Evolutionary conservation across 2,329 filamentous ascomycete genomes (phyloP).

Genomic region (Drechslera avenae): DNA sequence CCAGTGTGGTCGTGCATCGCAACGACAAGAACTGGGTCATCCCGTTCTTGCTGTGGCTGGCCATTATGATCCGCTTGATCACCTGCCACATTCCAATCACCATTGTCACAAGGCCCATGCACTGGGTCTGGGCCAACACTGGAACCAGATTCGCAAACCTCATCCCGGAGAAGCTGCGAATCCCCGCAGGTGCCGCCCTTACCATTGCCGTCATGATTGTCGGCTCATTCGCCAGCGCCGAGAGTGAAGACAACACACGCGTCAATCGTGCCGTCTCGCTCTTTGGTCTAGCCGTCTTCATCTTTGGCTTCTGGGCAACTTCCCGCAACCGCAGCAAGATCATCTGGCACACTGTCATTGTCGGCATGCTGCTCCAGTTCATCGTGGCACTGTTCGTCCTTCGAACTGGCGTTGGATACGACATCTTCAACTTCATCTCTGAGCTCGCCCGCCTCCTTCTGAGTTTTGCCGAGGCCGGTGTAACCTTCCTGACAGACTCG

Average conservation of each 20-base stretch:
- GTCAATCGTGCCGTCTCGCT: constrained; percentile 80
- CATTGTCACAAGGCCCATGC: constrained; percentile 69
- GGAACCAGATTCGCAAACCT: constrained; percentile 62
- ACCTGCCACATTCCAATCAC: constrained; percentile 74
- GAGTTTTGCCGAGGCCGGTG: constrained; percentile 74
- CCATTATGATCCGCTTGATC: constrained; percentile 73
- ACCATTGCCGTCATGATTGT: constrained; percentile 76
- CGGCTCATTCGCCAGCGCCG: constrained; percentile 74
- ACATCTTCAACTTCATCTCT: constrained; percentile 91
- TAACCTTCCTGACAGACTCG: constrained; percentile 69
- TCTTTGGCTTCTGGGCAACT: constrained; percentile 69
- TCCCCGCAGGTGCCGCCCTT: constrained; percentile 65
- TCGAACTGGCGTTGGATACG: constrained; percentile 76
- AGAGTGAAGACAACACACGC: constrained; percentile 76
- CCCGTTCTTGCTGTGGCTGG: constrained; percentile 81
- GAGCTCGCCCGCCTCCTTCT: constrained; percentile 74
- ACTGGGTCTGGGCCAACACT: constrained; percentile 70
- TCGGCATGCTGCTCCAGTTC: constrained; percentile 87
- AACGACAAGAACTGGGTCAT: constrained; percentile 79
- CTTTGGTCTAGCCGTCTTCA: constrained; percentile 75
- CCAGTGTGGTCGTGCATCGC: constrained; percentile 72
- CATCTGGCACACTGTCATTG: constrained; percentile 66
- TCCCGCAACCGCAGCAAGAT: constrained; percentile 69
- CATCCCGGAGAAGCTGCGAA: constrained; percentile 70
- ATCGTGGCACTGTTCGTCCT: constrained; percentile 87